These are phyloP conservation scores for Draba incana DNA, from an alignment of 345 rosid species.

Conservation along the genomic window DNA sequence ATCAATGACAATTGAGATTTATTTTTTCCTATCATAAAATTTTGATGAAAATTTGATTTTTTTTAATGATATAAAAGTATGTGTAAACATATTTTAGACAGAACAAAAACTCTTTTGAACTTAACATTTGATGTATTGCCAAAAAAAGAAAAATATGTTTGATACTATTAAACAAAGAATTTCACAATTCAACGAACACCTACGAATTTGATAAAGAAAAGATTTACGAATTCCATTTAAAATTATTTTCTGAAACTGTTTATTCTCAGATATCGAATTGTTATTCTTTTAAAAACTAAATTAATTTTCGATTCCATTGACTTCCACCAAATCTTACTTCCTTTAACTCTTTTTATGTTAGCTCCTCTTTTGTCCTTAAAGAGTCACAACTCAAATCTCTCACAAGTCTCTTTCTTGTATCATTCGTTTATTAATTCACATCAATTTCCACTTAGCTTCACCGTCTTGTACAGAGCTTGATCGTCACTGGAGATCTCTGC, in stretches of 20 bases:
- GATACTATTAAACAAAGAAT: not conserved
- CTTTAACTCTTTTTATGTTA: not conserved
- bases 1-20: no score
- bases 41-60: no score
- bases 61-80: no score
- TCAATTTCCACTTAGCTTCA: constrained; percentile 1
- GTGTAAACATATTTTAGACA: no score
- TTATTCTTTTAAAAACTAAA: not conserved
- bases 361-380: constrained; percentile 12
- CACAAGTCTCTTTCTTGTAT: constrained; percentile 1
- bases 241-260: not conserved
- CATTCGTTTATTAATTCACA: not conserved
- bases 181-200: not conserved
- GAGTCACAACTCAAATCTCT: not conserved
- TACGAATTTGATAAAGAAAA: not conserved
- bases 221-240: not conserved
- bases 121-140: not conserved
- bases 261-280: not conserved
- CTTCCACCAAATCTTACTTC: constrained; percentile 17
- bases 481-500: constrained; percentile 8
- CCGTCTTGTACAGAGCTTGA: not conserved
- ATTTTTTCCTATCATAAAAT: no score
- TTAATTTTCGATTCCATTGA: constrained; percentile 1
- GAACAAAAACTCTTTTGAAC: no score
- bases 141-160: not conserved